Conservation (phyloP, 495 filamentous ascomycete genomes). For the Aspergillus nanangensis region DNA sequence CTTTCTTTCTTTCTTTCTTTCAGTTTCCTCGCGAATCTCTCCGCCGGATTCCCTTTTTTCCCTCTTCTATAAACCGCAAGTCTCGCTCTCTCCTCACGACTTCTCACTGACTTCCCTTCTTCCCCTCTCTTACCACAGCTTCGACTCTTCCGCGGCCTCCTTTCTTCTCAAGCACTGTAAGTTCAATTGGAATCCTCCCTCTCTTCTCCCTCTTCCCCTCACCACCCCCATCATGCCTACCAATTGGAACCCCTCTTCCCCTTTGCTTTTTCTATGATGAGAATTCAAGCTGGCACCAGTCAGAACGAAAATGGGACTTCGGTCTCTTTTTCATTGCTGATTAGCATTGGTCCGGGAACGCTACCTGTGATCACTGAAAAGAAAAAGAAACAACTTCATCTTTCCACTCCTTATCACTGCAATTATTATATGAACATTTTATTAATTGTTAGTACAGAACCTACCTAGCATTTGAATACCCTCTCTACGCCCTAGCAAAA, state of each 20-base stretch:
- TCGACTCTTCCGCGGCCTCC: too few relatives aligned
- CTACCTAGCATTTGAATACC: conserved; percentile 3
- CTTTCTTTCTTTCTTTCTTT: too few relatives aligned
- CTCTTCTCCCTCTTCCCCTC: conserved; percentile 6
- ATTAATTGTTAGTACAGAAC: conserved; percentile 9
- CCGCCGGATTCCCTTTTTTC: too few relatives aligned
- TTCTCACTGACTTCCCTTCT: too few relatives aligned
- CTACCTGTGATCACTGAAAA: conserved; percentile 39
- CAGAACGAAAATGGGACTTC: conserved; percentile 29
- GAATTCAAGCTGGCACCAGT: conserved; percentile 49
- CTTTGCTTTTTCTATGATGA: conserved; percentile 35
- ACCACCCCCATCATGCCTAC: conserved; percentile 1
- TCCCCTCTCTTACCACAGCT: too few relatives aligned
- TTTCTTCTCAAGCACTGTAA: too few relatives aligned
- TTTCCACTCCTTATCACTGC: not conserved
- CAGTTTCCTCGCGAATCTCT: too few relatives aligned
- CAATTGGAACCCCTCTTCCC: conserved; percentile 2
- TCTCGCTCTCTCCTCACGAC: too few relatives aligned
- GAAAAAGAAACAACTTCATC: conserved; percentile 1
- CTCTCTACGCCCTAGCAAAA: conserved; percentile 3
- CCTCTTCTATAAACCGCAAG: conserved; percentile 22
- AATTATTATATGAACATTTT: not conserved
- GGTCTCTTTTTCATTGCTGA: conserved; percentile 31
- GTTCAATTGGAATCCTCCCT: too few relatives aligned
- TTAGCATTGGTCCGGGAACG: conserved; percentile 37